A percentile compares a stretch with the other conserved stretches of the same genome.
Conservation (phyloP, 2,329 filamentous ascomycete species). For the Epichloe sibirici region DNA sequence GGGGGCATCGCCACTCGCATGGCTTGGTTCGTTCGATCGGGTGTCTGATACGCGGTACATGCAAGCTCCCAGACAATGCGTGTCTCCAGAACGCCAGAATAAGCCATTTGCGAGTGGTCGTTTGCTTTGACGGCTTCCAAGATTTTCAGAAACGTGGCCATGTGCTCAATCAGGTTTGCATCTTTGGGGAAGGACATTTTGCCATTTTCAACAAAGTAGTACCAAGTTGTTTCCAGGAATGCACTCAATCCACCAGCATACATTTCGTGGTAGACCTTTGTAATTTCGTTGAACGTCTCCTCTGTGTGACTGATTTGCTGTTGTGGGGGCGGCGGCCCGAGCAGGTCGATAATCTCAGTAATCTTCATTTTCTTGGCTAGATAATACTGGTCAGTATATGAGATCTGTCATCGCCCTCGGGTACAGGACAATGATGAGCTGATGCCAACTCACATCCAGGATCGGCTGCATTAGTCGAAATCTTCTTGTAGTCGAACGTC, state of each 20-base stretch:
- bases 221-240: constrained; percentile 79
- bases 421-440: not conserved
- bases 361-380: constrained; percentile 49
- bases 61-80: constrained; percentile 49
- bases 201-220: constrained; percentile 38
- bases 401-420: not conserved
- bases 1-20: constrained; percentile 27
- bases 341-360: constrained; percentile 54
- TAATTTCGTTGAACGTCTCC: constrained; percentile 51
- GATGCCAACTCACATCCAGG: constrained; percentile 34
- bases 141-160: constrained; percentile 51
- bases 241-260: constrained; percentile 64
- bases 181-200: constrained; percentile 37
- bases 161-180: constrained; percentile 48
- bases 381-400: constrained; percentile 6
- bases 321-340: constrained; percentile 47
- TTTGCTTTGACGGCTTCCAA: constrained; percentile 36
- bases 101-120: constrained; percentile 39
- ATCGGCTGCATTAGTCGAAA: constrained; percentile 15
- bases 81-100: constrained; percentile 43
- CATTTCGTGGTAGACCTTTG: constrained; percentile 59
- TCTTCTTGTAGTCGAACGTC: constrained; percentile 11
- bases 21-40: constrained; percentile 22
- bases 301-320: constrained; percentile 39
- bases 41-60: constrained; percentile 31